Evolutionary conservation across 345 rosid species (phyloP).

Genomic region (Euclidium syriacum): DNA sequence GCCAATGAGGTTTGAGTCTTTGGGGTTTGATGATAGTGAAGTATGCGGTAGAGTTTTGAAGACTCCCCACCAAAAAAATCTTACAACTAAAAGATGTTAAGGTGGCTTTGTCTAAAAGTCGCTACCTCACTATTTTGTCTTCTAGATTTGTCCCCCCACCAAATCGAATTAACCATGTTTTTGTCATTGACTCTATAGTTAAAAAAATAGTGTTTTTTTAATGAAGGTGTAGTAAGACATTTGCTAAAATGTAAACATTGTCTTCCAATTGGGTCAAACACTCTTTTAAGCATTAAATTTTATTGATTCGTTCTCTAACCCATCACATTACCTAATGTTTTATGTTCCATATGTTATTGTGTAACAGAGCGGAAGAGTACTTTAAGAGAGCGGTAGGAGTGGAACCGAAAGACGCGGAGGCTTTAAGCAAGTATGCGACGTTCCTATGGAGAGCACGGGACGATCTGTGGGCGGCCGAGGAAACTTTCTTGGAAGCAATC

Average conservation of each 20-base stretch:
- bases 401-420: slow-evolving; percentile 76
- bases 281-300: neutral
- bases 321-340: neutral
- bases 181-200: neutral
- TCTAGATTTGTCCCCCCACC: neutral
- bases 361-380: slow-evolving; percentile 74
- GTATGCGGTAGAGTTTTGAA: slow-evolving; percentile 20
- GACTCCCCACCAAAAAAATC: slow-evolving; percentile 21
- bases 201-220: neutral
- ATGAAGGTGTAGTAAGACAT: neutral
- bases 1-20: slow-evolving; percentile 25
- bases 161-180: slow-evolving; percentile 17
- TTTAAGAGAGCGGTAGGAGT: slow-evolving; percentile 62
- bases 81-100: neutral
- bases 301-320: neutral
- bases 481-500: slow-evolving; percentile 79
- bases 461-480: slow-evolving; percentile 96
- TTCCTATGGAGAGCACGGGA: slow-evolving; percentile 76
- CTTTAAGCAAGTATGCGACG: slow-evolving; percentile 67
- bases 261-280: neutral
- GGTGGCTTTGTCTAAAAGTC: slow-evolving; percentile 2
- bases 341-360: neutral
- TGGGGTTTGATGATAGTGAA: slow-evolving; percentile 8
- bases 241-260: neutral
- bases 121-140: neutral